A percentile compares a stretch with the other conserved stretches of the same genome.
phyloP scores from a whole-genome alignment of 768 basidiomycete genomes.

The Rhodotorula paludigena region DNA sequence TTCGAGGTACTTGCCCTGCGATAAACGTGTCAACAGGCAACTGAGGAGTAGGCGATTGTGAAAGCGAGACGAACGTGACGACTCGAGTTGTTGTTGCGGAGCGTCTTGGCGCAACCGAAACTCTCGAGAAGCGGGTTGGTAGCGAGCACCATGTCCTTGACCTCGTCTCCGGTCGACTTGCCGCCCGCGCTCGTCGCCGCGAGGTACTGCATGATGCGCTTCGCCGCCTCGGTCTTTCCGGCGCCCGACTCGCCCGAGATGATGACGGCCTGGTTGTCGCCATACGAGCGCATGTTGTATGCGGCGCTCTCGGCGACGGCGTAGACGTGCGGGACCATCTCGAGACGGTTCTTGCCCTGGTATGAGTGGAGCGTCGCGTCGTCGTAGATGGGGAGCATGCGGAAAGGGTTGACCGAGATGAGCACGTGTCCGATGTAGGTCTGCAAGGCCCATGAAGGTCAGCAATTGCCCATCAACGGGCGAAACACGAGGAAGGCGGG shows the following conservation, averaged over 20 bases:
- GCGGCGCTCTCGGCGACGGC: conserved; percentile 93
- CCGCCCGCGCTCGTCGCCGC: conserved; percentile 62
- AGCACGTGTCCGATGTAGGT: conserved; percentile 98
- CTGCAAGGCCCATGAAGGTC: conserved; percentile 37
- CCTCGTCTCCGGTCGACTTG: conserved; percentile 64
- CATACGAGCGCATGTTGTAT: conserved; percentile 98
- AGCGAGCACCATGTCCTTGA: conserved; percentile 99
- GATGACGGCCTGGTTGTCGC: conserved; percentile 99
- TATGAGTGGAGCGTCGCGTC: conserved; percentile 78
- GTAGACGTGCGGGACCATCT: conserved; percentile 97
- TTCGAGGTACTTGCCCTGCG: conserved; percentile 94
- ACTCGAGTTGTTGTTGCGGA: conserved; percentile 97
- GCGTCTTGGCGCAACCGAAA: conserved; percentile 97
- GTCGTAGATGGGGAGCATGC: conserved; percentile 88
- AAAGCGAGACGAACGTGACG: conserved; percentile 68
- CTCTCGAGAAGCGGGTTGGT: conserved; percentile 96
- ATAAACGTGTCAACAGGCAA: not conserved
- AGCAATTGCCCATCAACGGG: not conserved
- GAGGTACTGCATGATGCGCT: conserved; percentile 99
- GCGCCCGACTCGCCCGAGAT: conserved; percentile 99
- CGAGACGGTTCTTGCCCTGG: conserved; percentile 93
- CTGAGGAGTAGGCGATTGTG: not conserved
- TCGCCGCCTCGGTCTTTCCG: conserved; percentile 98
- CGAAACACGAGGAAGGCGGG: not conserved
- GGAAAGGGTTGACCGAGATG: conserved; percentile 98